Conservation (phyloP, 73 alveolate species). For the Diophrys sp. region DNA sequence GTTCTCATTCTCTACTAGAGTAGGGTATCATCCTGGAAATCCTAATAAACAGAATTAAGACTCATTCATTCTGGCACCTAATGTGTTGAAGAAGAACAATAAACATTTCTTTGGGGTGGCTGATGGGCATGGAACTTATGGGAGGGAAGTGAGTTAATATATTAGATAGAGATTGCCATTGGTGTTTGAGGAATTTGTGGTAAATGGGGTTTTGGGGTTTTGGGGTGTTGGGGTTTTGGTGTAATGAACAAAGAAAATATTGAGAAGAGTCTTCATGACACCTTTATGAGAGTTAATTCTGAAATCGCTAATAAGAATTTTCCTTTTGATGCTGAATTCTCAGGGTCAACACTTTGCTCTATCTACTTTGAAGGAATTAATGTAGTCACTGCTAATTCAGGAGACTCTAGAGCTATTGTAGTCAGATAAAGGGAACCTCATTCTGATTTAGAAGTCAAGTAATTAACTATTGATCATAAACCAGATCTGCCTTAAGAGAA, state of each 20-base stretch:
- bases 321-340: constrained; percentile 5
- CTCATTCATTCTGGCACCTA: constrained; percentile 78
- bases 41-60: constrained; percentile 83
- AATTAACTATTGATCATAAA: constrained; percentile 86
- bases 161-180: constrained; percentile 7
- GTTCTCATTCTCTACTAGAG: constrained; percentile 65
- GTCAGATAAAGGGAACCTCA: background rate
- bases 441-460: background rate
- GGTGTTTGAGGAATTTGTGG: background rate
- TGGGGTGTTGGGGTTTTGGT: no score
- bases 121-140: constrained; percentile 23
- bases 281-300: background rate
- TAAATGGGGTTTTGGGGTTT: no score
- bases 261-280: background rate
- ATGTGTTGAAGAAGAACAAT: constrained; percentile 22
- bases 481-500: constrained; percentile 77
- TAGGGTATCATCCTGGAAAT: constrained; percentile 75
- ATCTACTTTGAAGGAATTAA: constrained; percentile 2
- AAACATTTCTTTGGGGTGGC: constrained; percentile 15
- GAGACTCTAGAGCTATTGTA: constrained; percentile 61
- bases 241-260: background rate
- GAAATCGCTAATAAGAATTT: background rate
- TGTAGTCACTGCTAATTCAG: constrained; percentile 50
- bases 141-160: constrained; percentile 12
- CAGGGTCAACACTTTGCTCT: constrained; percentile 43